These are phyloP conservation scores for Actinomortierella ambigua DNA, from an alignment of 371 early-diverging fungal genomes.

Conservation along the genomic window DNA sequence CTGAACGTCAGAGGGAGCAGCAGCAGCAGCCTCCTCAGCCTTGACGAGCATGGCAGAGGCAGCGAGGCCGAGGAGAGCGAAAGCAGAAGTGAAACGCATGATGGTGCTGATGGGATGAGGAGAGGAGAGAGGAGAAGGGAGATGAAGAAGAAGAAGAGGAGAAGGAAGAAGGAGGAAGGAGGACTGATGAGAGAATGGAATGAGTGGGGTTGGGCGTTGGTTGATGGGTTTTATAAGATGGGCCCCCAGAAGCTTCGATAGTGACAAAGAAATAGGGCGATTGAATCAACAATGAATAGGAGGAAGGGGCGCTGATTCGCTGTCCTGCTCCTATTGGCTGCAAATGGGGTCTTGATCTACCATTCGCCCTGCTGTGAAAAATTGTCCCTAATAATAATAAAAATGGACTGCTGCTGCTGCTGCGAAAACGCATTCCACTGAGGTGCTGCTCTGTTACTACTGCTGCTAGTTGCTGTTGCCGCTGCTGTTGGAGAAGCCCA, in stretches of 20 bases:
- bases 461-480: no score
- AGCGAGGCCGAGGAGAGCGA: constrained; percentile 14
- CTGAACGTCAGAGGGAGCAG: constrained; percentile 69
- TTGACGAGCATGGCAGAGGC: constrained; percentile 5
- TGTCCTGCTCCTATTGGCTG: not conserved
- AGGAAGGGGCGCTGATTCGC: not conserved
- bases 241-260: no score
- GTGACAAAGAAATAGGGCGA: no score
- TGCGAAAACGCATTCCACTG: no score
- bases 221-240: not conserved
- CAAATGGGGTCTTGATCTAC: no score
- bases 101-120: not conserved
- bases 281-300: no score
- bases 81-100: constrained; percentile 24
- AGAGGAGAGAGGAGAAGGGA: not conserved
- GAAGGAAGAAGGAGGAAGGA: not conserved
- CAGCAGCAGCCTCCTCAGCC: not conserved
- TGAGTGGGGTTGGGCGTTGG: not conserved
- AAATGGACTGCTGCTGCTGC: no score
- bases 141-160: not conserved
- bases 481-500: no score
- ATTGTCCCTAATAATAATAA: no score
- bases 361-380: no score
- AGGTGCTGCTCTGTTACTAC: no score
- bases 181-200: not conserved